These are phyloP conservation scores for Yamadazyma diospyri DNA, from an alignment of 1,139 yeast genomes.

Conservation along the genomic window DNA sequence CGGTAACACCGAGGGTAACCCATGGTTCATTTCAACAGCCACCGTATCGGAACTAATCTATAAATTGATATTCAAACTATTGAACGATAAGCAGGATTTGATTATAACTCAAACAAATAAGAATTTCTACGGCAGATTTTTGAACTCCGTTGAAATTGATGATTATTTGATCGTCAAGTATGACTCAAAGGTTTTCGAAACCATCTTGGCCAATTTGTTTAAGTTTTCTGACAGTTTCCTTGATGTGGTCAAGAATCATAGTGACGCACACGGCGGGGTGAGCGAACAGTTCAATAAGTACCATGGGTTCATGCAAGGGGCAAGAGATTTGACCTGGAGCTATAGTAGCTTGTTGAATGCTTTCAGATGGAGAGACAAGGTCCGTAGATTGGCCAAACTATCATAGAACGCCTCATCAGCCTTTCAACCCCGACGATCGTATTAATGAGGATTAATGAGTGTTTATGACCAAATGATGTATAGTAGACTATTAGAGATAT, in stretches of 20 bases:
- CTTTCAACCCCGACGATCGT: too few relatives aligned
- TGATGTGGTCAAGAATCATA: constrained; percentile 68
- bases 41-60: constrained; percentile 65
- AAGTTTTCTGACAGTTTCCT: constrained; percentile 74
- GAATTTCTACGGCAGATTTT: constrained; percentile 30
- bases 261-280: constrained; percentile 69
- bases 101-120: constrained; percentile 22
- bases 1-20: constrained; percentile 76
- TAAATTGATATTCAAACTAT: constrained; percentile 29
- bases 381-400: too few relatives aligned
- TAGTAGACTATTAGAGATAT: constrained; percentile 1
- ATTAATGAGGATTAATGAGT: too few relatives aligned
- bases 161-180: constrained; percentile 33
- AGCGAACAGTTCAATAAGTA: constrained; percentile 85
- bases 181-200: constrained; percentile 44
- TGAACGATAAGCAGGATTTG: constrained; percentile 21
- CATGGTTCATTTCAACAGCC: constrained; percentile 91
- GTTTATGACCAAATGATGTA: too few relatives aligned
- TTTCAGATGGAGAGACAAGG: constrained; percentile 52
- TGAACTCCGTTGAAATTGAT: constrained; percentile 28
- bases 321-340: constrained; percentile 86
- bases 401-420: too few relatives aligned
- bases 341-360: constrained; percentile 78
- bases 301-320: constrained; percentile 87
- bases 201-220: constrained; percentile 45